Evolutionary conservation across 176 grass and related monocot species (phyloP).

Genomic region (Raddia distichophylla): DNA sequence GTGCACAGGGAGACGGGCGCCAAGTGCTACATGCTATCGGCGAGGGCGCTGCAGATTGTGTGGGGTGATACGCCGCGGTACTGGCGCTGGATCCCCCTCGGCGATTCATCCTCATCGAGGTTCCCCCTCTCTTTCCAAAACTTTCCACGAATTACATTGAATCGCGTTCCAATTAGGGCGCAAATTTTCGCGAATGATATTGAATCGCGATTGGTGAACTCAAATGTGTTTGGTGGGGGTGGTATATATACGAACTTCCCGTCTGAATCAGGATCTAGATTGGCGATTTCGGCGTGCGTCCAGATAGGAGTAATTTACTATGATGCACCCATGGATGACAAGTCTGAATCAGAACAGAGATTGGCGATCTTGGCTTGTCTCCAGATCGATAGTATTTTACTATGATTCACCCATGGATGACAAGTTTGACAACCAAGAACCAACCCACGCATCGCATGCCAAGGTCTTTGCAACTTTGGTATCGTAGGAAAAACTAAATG

Average conservation of each 20-base stretch:
- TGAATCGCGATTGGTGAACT: neutral
- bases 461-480: neutral
- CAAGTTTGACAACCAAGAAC: no score
- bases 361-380: neutral
- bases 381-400: neutral
- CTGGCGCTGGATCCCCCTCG: slow-evolving; percentile 57
- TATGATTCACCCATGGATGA: no score
- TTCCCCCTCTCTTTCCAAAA: neutral
- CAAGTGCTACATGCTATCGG: slow-evolving; percentile 70
- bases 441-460: no score
- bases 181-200: neutral
- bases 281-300: no score
- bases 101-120: slow-evolving; percentile 28
- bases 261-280: neutral
- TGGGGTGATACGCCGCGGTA: slow-evolving; percentile 35
- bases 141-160: neutral
- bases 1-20: slow-evolving; percentile 54
- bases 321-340: no score
- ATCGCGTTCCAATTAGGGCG: no score
- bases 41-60: slow-evolving; percentile 39
- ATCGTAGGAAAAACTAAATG: neutral
- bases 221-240: neutral
- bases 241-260: neutral
- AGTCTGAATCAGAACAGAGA: no score
- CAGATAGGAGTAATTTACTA: no score